phyloP scores from a whole-genome alignment of 768 basidiomycete genomes.

The Tylopilus felleus region DNA sequence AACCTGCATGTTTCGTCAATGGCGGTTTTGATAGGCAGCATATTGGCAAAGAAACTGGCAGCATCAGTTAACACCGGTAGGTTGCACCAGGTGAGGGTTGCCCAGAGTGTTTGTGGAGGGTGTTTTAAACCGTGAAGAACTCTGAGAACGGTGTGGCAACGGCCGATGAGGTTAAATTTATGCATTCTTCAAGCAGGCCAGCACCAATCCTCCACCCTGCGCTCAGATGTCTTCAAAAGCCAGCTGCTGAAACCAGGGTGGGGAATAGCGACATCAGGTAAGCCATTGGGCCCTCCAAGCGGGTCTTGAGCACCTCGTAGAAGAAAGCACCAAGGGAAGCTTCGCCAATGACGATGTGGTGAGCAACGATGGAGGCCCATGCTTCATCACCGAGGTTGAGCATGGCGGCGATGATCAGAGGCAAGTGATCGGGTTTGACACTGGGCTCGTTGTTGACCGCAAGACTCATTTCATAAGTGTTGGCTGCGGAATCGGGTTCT shows the following conservation, averaged over 20 bases:
- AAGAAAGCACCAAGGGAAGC: conserved; percentile 30
- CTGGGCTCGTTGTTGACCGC: conserved; percentile 21
- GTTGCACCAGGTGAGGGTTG: conserved; percentile 32
- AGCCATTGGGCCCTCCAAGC: conserved; percentile 25
- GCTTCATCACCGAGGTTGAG: conserved; percentile 18
- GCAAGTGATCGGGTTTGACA: conserved; percentile 26
- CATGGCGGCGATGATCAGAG: conserved; percentile 26
- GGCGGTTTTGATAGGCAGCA: conserved; percentile 29
- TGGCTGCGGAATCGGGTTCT: conserved; percentile 23
- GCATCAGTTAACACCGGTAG: conserved; percentile 26
- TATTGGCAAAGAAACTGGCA: conserved; percentile 32
- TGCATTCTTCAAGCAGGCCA: conserved; percentile 19
- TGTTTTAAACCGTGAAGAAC: conserved; percentile 32
- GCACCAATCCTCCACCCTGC: conserved; percentile 23
- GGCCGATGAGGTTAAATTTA: conserved; percentile 14
- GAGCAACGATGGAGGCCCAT: conserved; percentile 31
- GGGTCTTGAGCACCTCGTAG: conserved; percentile 28
- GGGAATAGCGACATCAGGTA: conserved; percentile 23
- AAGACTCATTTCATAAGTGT: conserved; percentile 32
- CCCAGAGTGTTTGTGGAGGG: conserved; percentile 33
- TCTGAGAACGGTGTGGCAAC: conserved; percentile 27
- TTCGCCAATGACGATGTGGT: conserved; percentile 32
- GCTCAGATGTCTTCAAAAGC: conserved; percentile 28
- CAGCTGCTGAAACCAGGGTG: conserved; percentile 24
- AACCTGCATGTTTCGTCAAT: conserved; percentile 26